Conservation (phyloP, 176 grass and related monocot species). For the Eragrostis curvula region DNA sequence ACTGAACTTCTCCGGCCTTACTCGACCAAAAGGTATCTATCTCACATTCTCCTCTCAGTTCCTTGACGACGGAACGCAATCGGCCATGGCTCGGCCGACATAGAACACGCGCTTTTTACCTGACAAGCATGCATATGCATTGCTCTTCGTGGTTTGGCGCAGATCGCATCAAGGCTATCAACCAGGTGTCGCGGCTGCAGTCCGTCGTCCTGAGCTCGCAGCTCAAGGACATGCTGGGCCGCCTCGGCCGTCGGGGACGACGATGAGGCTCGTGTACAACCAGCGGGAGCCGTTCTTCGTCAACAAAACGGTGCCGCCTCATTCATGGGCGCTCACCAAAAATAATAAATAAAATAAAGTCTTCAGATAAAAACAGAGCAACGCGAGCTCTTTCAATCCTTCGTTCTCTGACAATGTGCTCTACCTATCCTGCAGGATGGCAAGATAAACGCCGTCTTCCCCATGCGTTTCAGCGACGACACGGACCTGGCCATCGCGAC, state of each 20-base stretch:
- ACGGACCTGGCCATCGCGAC: conserved; percentile 79
- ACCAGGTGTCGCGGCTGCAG: conserved; percentile 66
- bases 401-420: no score
- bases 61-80: no score
- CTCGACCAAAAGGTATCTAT: conserved; percentile 61
- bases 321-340: neutral
- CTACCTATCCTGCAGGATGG: conserved; percentile 44
- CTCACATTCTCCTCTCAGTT: no score
- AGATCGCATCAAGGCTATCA: conserved; percentile 65
- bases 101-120: neutral
- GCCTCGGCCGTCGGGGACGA: conserved; percentile 55
- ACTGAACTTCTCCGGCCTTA: conserved; percentile 72
- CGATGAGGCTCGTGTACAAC: conserved; percentile 71
- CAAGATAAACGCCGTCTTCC: conserved; percentile 69
- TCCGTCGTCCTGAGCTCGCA: conserved; percentile 73
- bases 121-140: no score
- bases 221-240: conserved; percentile 65
- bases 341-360: neutral
- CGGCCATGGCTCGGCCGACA: neutral
- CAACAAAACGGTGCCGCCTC: conserved; percentile 61
- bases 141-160: no score
- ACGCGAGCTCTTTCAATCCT: neutral
- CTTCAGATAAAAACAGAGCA: neutral
- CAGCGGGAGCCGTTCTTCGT: conserved; percentile 91
- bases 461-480: conserved; percentile 88